Evolutionary conservation across 805 yeast genomes (phyloP).

Genomic region (Danielia oregonensis): DNA sequence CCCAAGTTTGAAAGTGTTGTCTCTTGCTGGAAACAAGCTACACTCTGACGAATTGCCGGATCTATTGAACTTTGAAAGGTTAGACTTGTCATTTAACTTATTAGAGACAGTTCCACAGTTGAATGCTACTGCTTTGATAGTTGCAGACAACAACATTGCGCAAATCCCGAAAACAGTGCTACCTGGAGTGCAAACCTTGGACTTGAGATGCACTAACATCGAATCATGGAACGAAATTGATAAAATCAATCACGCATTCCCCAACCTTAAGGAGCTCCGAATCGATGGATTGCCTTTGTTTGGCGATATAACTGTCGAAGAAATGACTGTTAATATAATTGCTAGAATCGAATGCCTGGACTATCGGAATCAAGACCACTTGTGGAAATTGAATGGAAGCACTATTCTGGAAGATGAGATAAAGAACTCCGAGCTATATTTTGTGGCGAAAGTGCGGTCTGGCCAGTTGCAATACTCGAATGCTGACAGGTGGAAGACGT

Average conservation of each 20-base stretch:
- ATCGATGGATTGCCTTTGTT: constrained; percentile 54
- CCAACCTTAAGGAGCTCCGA: constrained; percentile 43
- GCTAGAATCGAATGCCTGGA: constrained; percentile 38
- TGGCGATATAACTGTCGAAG: constrained; percentile 23
- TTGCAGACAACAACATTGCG: constrained; percentile 35
- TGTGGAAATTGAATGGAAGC: constrained; percentile 54
- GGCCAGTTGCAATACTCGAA: constrained; percentile 19
- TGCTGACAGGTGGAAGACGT: constrained; percentile 39
- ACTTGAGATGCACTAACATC: constrained; percentile 51
- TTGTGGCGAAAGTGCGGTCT: constrained; percentile 47
- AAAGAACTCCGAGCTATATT: constrained; percentile 63
- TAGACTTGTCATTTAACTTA: constrained; percentile 41
- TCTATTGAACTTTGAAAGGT: too few relatives aligned
- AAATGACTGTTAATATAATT: constrained; percentile 35
- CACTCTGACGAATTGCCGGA: constrained; percentile 2
- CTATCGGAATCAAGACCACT: not conserved
- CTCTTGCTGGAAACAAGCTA: constrained; percentile 33
- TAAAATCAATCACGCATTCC: constrained; percentile 30
- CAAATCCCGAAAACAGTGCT: constrained; percentile 1
- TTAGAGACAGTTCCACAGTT: constrained; percentile 28
- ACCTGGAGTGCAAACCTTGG: constrained; percentile 26
- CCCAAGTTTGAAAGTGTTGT: constrained; percentile 32
- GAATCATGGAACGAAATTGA: constrained; percentile 48
- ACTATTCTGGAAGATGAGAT: constrained; percentile 44
- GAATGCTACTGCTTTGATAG: constrained; percentile 18